These are phyloP conservation scores for Termitomyces titanicus DNA, from an alignment of 768 basidiomycete genomes.

Conservation along the genomic window DNA sequence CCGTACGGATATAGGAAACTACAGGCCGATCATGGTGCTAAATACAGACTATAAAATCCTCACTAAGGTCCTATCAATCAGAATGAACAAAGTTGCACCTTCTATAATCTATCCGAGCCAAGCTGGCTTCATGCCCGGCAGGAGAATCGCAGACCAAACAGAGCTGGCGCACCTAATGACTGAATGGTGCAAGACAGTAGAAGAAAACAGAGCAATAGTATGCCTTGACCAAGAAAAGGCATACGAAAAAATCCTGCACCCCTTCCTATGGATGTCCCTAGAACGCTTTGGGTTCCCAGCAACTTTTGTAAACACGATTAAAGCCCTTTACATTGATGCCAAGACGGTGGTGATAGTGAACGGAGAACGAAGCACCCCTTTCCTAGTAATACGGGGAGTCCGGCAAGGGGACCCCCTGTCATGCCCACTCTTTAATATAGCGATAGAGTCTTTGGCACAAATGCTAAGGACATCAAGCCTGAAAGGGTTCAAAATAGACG, in stretches of 20 bases:
- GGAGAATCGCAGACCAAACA: neutral
- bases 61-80: no score
- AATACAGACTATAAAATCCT: no score
- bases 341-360: neutral
- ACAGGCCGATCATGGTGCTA: no score
- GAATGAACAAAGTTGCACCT: no score
- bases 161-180: neutral
- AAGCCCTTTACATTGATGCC: neutral
- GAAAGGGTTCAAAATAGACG: conserved; percentile 22
- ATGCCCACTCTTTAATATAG: neutral
- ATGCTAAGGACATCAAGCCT: neutral
- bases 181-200: no score
- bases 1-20: no score
- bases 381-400: neutral
- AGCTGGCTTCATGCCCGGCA: neutral
- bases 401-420: neutral
- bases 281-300: neutral
- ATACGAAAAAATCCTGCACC: no score
- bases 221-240: neutral
- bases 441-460: neutral
- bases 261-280: no score
- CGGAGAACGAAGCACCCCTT: neutral
- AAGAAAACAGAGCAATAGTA: no score
- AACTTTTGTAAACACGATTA: neutral
- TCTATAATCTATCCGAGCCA: neutral